Evolutionary conservation across 306 rosid species (phyloP), one percentile per base, ranked within the genome.

Genomic region (Gleditsia sinensis): DNA sequence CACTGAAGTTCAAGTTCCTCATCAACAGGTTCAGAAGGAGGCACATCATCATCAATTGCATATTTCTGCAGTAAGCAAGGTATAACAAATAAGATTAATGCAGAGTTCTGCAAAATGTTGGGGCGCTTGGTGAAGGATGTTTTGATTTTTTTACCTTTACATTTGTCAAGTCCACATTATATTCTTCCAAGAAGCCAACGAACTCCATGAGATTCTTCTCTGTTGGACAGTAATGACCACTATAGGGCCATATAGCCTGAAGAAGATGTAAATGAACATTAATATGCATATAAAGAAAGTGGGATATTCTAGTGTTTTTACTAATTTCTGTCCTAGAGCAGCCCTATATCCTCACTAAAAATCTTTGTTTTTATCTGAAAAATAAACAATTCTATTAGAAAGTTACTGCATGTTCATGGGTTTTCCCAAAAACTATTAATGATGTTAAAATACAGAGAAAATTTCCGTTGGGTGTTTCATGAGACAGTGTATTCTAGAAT

Each of bases 211-310:
- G 84, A 55, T 84, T 87, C 83, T 88, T 89, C 80, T 83, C 75
- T 14, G 97, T 93, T 0, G 97, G 97, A 49, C 81, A 42, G 54
- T 93, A 91, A 59, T 93, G 98, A 10, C 98, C 98, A 63, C 98
- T 93, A 37, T 93, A 89, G 28, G 91, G 88, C 98, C 98, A 93
- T 69, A 89, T 79, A 39, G 96, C 96, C 98, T 93, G 83, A 27
- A 77, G 24, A 74, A 75, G 10, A 70, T 53, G 42, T 21, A 55
- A 71, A 69, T 58, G 7, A 71, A 57, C 42, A 25, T 71, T 28
- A 69, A 66, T 55, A 53, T 67, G 27, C 40, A 54, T 48, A 40
- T 30, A 69, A 78, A 56, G 54, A 1, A 76, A 58, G 19, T 65
- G n/a, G 50, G 58, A 19, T 46, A 69, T 51, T 19, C n/a, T n/a